Evolutionary conservation across 2,329 filamentous ascomycete genomes (phyloP).

Genomic region (Byssochlamys sp.): DNA sequence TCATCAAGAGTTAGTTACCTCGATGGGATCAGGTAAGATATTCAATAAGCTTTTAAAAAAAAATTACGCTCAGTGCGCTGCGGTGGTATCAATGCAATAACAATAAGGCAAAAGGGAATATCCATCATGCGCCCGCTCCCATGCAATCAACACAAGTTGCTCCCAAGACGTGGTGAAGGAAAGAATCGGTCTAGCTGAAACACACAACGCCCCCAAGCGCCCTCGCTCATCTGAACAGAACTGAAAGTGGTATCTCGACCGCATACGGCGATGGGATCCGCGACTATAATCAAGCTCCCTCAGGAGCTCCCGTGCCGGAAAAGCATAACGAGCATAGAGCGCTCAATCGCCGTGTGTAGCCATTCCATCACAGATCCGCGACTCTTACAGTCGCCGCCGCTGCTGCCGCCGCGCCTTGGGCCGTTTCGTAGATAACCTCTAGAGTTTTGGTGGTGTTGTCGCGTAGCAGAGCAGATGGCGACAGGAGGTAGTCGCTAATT

Average conservation of each 20-base stretch:
- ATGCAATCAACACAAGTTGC: not conserved
- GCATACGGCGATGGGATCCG: not conserved
- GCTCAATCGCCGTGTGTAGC: not conserved
- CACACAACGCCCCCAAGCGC: conserved; percentile 2
- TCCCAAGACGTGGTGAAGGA: not conserved
- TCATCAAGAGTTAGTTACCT: not conserved
- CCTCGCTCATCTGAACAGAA: conserved; percentile 1
- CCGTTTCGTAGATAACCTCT: conserved; percentile 42
- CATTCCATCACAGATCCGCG: conserved; percentile 20
- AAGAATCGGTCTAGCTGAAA: not conserved
- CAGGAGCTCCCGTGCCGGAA: not conserved
- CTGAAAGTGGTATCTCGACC: not conserved
- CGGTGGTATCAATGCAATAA: not conserved
- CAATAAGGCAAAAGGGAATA: not conserved
- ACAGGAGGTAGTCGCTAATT: conserved; percentile 24
- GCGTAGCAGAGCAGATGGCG: conserved; percentile 24
- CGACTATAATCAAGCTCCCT: conserved; percentile 1
- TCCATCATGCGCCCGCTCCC: not conserved
- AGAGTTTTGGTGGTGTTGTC: conserved; percentile 20
- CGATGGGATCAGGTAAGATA: not conserved
- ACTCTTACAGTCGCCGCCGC: conserved; percentile 18
- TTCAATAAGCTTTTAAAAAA: not conserved
- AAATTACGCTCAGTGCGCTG: not conserved
- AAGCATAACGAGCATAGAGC: not conserved
- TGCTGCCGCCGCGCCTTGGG: conserved; percentile 35